Evolutionary conservation across 2,329 filamentous ascomycete species (phyloP).

Genomic region (Pseudogymnoascus sp.): DNA sequence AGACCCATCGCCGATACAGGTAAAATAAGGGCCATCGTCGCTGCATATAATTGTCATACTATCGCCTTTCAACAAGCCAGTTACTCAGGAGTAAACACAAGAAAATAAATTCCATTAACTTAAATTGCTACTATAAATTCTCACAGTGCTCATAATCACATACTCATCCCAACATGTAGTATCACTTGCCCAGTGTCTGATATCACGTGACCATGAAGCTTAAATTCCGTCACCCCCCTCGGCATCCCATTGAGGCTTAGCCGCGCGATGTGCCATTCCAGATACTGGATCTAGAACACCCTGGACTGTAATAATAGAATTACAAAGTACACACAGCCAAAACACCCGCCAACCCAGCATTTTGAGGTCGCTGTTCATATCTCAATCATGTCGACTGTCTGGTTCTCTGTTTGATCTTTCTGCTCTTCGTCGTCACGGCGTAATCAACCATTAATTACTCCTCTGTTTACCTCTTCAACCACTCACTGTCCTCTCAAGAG

Average conservation of each 20-base stretch:
- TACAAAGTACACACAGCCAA: slow-evolving; percentile 6
- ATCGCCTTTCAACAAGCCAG: background rate
- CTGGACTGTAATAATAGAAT: slow-evolving; percentile 8
- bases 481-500: background rate
- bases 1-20: background rate
- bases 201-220: background rate
- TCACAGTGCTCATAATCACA: background rate
- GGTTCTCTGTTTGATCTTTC: background rate
- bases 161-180: no score
- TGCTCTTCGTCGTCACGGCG: background rate
- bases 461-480: background rate
- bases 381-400: background rate
- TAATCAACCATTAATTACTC: background rate
- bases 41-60: background rate
- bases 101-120: background rate
- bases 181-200: background rate
- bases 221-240: background rate
- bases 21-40: background rate
- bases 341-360: background rate
- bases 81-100: background rate
- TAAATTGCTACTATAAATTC: background rate
- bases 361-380: slow-evolving; percentile 1
- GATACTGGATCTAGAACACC: slow-evolving; percentile 11
- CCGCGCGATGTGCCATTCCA: background rate
- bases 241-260: slow-evolving; percentile 1